Base-by-base conservation (phyloP, 768 basidiomycete species). In the Tricholoma matsutake region DNA sequence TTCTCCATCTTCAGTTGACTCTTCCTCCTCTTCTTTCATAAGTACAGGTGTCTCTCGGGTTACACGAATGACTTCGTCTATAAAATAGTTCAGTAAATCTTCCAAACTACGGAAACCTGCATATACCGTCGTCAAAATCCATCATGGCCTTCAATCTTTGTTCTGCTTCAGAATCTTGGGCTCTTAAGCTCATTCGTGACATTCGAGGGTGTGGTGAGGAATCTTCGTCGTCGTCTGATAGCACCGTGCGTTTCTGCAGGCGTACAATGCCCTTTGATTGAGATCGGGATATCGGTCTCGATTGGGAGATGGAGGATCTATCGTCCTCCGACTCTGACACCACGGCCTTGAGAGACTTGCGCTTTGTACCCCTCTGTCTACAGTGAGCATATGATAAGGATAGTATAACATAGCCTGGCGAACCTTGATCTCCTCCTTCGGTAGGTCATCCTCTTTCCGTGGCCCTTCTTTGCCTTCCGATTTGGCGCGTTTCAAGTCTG, bases 41-140 rank as follows among this genome's bases (percentile, higher is more conserved):
- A n/a, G 39, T 9, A 39, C 58, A 14, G 62, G 57, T 8, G 59
- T 61, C 16, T 55, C 57, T 58, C 73, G 75, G 3, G 73, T 64
- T 2, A 69, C 67, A 14, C 70, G 65, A 10, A 67, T 67, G 11
- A 77, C 73, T 63, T 73, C 62, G 58, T 76, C 79, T 80, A 59
- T 9, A 58, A 13, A 45, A 32, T 25, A 7, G 53, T 57, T 52
- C n/a, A 47, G 56, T 41, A 9, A 51, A 54, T 20, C 28, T 39
- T 39, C 22, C 56, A 37, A 54, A 54, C 49, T 10, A 35, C 13
- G 3, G 16, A 43, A 51, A 57, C 32, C 25, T 14, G 25, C 76
- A 14, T 62, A 88, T 62, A 88, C 90, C 84, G 66, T 91, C 90
- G 59, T 90, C 89, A 57, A 91, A 80, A 55, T 92, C 89, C 89